Evolutionary conservation across 1,139 yeast genomes (phyloP), one percentile per base, ranked within the genome.

Genomic region (Blastobotrys niveus): DNA sequence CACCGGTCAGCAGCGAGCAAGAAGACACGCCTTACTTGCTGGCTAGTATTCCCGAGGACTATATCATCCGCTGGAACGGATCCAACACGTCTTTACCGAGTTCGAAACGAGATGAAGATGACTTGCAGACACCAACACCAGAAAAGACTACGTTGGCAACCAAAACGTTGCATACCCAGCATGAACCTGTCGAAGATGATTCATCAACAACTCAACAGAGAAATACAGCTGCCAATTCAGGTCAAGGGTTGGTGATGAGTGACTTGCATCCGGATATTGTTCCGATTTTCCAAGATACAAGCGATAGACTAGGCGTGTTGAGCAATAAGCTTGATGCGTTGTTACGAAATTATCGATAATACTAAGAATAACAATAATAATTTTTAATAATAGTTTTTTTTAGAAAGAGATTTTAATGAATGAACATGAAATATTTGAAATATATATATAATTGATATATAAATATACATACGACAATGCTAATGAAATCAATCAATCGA

Each of bases 211-310:
- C 4, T 14, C 17, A 27, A 3, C 3, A 27, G 15, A 17, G 15
- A 14, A 6, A 27, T 4, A 17, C 14, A 27, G 15, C 14, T 6
- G 15, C 5, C 32, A 29, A 29, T 18, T 29, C 15, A 15, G n/a
- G 15, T 29, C 5, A 9, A 29, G 8, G 15, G 15, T 5, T 4
- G 31, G 15, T 4, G 31, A 27, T 27, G 31, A 27, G 34, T 27
- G 51, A 51, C 30, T 47, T 60, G 35, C 64, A 61, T 44, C 64
- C 64, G 2, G 62, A 59, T 17, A 60, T 61, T 40, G 54, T 53
- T 15, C 61, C 61, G 6, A 53, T 61, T 17, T 61, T 52, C 42
- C 52, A 56, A 40, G 63, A 57, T 43, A 57, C 64, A 10, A 48
- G 56, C 7, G 54, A 57, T 25, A 53, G 58, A 38, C 49, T 60